Evolutionary conservation across 768 basidiomycete species (phyloP), one percentile per base, ranked within the genome.

Genomic region (Serendipita indica): DNA sequence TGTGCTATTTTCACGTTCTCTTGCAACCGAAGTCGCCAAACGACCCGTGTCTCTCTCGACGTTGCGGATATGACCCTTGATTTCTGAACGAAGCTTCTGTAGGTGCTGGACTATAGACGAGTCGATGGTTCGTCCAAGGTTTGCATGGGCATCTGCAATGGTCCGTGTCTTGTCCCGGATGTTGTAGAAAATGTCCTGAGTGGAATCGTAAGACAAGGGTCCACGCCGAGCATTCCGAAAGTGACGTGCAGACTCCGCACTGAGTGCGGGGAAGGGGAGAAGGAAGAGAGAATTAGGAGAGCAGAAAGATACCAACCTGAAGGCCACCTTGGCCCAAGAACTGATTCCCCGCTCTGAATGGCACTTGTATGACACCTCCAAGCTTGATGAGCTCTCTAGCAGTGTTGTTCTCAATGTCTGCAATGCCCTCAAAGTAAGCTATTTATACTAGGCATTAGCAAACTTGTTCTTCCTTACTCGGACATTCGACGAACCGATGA

Each of bases 311-410:
- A n/a, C 75, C 33, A 60, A 79, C 84, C 78, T 93, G 90, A 52
- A 99, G 74, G 49, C 96, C 94, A 12, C 89, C 89, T 69, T 98
- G 92, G n/a, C 96, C 96, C 3, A 99, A 76, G 68, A 99, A 99
- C 74, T 98, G 94, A 71, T 96, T 94, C 4, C 92, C 93, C 2
- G 89, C 80, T 33, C 85, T 76, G 74, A 99, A 98, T 0, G 96
- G 96, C 0, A 98, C 94, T 69, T 99, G 94, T 61, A 99, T 94
- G 61, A 98, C 89, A 16, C 22, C 90, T 7, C 88, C 87, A 41
- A 99, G 82, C 69, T 94, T 93, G 3, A 85, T 87, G 67, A 97
- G 78, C 71, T 98, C 94, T 62, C 82, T 81, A 12, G 93, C 91
- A 3, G 89, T 86, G 69, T 93, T 93, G 70, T 89, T 89, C 73